Evolutionary conservation across 208 protist genomes (phyloP).

Genomic region (Phytomonas sp.): DNA sequence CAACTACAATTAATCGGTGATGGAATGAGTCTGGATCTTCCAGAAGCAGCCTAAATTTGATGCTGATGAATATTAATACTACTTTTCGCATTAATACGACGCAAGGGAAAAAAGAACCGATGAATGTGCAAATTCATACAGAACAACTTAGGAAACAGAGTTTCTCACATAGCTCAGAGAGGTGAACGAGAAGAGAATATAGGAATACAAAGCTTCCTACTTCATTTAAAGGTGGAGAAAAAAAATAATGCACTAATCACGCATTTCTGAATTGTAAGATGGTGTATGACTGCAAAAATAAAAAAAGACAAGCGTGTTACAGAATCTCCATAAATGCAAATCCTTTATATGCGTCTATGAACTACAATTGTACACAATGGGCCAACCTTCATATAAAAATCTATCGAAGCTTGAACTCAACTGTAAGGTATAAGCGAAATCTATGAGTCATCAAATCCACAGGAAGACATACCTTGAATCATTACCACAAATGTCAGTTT

Average conservation of each 20-base stretch:
- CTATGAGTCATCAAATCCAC: slow-evolving; percentile 41
- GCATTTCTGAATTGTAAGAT: neutral
- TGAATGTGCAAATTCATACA: neutral
- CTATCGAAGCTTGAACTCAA: neutral
- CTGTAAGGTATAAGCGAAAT: neutral
- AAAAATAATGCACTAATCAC: neutral
- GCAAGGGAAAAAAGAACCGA: neutral
- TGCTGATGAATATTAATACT: neutral
- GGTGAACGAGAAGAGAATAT: neutral
- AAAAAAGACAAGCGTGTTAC: neutral
- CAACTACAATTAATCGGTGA: neutral
- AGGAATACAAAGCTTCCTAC: too few species aligned
- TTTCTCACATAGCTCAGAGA: neutral
- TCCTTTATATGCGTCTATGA: neutral
- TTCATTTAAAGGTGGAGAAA: too few species aligned
- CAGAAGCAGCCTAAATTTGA: neutral
- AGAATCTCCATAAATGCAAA: neutral
- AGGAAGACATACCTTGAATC: slow-evolving; percentile 61
- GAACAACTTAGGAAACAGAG: neutral
- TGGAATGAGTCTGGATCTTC: neutral
- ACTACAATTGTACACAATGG: neutral
- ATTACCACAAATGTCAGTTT: slow-evolving; percentile 60
- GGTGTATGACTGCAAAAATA: neutral
- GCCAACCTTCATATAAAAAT: neutral
- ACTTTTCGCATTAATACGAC: neutral